Evolutionary conservation across 768 basidiomycete species (phyloP), one percentile per base, ranked within the genome.

Genomic region (Boletellus sp.): DNA sequence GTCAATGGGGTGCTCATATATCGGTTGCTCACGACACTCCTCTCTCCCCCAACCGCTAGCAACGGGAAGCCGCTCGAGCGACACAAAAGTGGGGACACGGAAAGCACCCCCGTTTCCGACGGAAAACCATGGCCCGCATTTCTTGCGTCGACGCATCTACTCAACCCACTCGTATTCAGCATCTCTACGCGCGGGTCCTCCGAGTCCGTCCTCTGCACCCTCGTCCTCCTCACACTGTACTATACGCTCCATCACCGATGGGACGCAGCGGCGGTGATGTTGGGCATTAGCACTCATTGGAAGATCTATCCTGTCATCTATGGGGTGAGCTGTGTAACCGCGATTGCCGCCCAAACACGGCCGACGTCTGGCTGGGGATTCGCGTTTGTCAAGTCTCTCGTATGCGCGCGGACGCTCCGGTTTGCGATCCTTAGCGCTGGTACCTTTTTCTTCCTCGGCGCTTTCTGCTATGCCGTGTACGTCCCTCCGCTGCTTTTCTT

Each of bases 141-240:
- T n/a, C 82, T 82, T 56, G 79, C 80, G 32, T 72, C 80, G 0
- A 60, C 87, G 3, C 91, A 97, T 72, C 83, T 98, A 3, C 77
- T 98, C 51, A 97, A 94, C 70, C 96, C 96, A 0, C 79, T 99
- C 58, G 87, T 95, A 2, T 89, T 96, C 67, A 87, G 93, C 55
- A 97, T 99, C 59, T 96, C 94, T 7, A 98, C 96, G 0, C 85
- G 96, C 16, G 96, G 96, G 7, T 97, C 93, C 16, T 94, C 95
- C 4, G 96, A 99, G 67, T 83, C 91, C 3, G 72, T 96, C 16
- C 81, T 98, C 15, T 83, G 85, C 34, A 73, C 87, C 2, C 74
- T 94, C 49, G 87, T 97, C 34, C 76, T 96, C 34, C 69, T 79
- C 45, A 82, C 85, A 0, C 70, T 94, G 23, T 80, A 79, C 62